Base-by-base conservation (phyloP, 2,329 filamentous ascomycete species). In the Periconia sp. region DNA sequence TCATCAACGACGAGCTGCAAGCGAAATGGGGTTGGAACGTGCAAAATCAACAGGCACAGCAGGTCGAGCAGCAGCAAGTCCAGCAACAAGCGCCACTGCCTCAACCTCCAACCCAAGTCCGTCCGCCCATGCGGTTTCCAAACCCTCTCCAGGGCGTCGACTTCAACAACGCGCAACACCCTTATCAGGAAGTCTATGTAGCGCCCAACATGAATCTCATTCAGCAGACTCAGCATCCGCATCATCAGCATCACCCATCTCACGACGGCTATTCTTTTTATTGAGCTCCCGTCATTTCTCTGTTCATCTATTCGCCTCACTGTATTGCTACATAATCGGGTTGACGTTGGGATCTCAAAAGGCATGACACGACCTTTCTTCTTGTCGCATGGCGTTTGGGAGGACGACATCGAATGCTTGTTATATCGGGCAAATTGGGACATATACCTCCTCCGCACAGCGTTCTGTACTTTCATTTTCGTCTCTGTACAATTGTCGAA, bases 111-210 rank as follows among this genome's bases (percentile, higher is more conserved):
- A 12, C 40, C 45, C 22, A 42, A 44, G 29, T 38, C 30, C 22
- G 42, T 36, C 40, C 58, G 57, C 32, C 59, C 65, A 31, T 69
- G 74, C 13, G 79, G 5, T 81, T 84, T 28, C 71, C 86, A 5
- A 92, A 92, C 59, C 89, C 89, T 1, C 70, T 92, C 26, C 83
- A 81, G 17, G 78, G 78, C 17, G 88, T 88, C 1, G 88, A 94
- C 62, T 94, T 94, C 65, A 86, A 78, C 17, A 76, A 86, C 55
- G 86, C 88, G 4, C 85, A 89, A 52, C 88, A 92, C 69, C 89
- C 90, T 1, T 95, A 94, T 61, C 86, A 89, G 62, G 84, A 85
- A 36, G 86, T 86, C 70, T 95, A 92, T 58, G 85, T 90, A 50
- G 85, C 88, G 24, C 87, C 88, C 1, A 87, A 80, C 54, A 77